Base-by-base conservation (phyloP, 257 asterid species). In the Cordia subcordata region DNA sequence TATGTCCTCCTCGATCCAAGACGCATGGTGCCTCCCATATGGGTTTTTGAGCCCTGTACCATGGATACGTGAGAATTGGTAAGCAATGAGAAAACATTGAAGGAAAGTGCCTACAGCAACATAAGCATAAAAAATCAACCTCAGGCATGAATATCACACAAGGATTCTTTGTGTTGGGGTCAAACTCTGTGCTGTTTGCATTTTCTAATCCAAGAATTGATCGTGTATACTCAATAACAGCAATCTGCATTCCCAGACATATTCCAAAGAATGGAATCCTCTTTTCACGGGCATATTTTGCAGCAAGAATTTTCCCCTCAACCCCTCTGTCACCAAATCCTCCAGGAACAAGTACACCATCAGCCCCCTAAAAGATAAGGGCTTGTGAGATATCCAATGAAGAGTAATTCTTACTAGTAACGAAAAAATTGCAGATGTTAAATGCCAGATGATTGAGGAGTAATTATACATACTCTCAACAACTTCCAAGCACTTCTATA, bases 281-380 rank as follows among this genome's bases (percentile, higher is more conserved):
- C 53, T 81, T 86, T 79, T 81, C 86, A 49, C 95, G 95, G 50
- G 95, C 95, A 75, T 81, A 83, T 60, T 83, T 81, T 49, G 95
- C 91, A 58, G 95, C 95, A 64, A 77, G 78, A 65, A 86, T 83
- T 72, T 86, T 86, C 20, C 95, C 95, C 83, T 86, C 85, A 51
- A 86, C 91, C 20, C 95, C 95, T 68, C 95, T 77, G 77, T 86
- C 91, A 56, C 95, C 95, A 79, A 86, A 86, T 53, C 95, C 95
- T 57, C 95, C 95, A 57, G 95, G 95, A 67, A 86, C 95, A 56
- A 86, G 71, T 60, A 86, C 57, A 49, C 77, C 95, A 75, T 83
- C 86, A 39, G 95, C 85, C 42, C 86, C 91, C 95, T 86, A 61
- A 61, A 66, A 61, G 51, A 69, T 58, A 12, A 64, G 56, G 45